These are phyloP conservation scores for Scutellaria minor DNA, from an alignment of 257 asterid genomes.

Conservation along the genomic window DNA sequence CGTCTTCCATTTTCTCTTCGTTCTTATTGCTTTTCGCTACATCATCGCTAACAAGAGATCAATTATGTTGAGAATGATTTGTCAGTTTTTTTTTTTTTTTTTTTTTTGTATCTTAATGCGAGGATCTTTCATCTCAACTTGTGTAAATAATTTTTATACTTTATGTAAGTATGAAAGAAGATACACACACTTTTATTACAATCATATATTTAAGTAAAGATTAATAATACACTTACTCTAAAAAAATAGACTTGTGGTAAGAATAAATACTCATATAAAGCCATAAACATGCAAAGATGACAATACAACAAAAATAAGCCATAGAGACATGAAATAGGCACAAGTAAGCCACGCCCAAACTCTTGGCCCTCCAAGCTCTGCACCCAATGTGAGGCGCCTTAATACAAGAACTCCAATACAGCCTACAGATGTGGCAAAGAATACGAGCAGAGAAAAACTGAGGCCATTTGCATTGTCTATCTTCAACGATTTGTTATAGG, in stretches of 20 bases:
- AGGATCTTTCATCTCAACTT: too few species aligned
- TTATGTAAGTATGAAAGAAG: too few species aligned
- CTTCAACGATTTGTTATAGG: conserved; percentile 66
- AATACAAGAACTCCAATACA: conserved; percentile 85
- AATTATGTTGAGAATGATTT: neutral
- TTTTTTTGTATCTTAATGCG: neutral
- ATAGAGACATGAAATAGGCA: conserved; percentile 68
- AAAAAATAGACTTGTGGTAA: neutral
- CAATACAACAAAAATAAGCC: conserved; percentile 83
- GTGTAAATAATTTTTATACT: too few species aligned
- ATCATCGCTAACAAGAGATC: neutral
- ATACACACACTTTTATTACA: too few species aligned
- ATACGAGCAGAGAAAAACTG: conserved; percentile 83
- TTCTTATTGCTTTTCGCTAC: neutral
- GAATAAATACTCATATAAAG: conserved; percentile 43
- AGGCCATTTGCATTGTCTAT: conserved; percentile 76
- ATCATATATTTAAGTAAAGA: too few species aligned
- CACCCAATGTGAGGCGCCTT: conserved; percentile 77
- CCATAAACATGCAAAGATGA: conserved; percentile 80
- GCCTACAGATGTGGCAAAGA: conserved; percentile 84
- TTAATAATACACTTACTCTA: too few species aligned
- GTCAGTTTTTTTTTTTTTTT: too few species aligned
- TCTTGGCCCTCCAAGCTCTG: conserved; percentile 94
- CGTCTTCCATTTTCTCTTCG: neutral
- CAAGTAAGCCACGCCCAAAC: conserved; percentile 88